Base-by-base conservation (phyloP, 306 rosid species). In the Sophora flavescens region DNA sequence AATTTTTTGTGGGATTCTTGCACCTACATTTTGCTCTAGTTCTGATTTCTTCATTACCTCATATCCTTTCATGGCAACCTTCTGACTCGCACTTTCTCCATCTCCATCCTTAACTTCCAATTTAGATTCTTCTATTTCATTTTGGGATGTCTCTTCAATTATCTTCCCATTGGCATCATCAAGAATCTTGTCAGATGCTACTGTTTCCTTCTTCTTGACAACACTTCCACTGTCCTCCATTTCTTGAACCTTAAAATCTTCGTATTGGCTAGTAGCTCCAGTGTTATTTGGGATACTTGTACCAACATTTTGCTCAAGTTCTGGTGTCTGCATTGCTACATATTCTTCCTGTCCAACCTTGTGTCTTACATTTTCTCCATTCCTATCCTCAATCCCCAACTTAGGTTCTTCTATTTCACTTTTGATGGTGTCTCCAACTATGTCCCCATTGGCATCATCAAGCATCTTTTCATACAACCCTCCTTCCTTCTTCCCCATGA, bases 331-430 rank as follows among this genome's bases (percentile, higher is more conserved):
- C 63, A 10, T 51, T n/a, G 8, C 70, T 62, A 53, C 78, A 74
- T 36, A 7, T 44, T 10, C 61, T 68, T 54, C 75, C 42, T 4
- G 28, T 0, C 44, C 69, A 62, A 0, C 56, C 8, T 68, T 69
- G 51, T 26, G 42, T 53, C 61, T 36, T 15, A 30, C 62, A 9
- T 57, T 60, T 45, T 42, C 74, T 68, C 56, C 61, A 60, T 18
- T 56, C 36, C 41, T 52, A 7, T 17, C 73, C n/a, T n/a, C 32
- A 65, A 4, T 59, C 59, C 63, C 81, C 22, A 82, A 33, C 12
- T 70, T 76, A 15, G 54, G 45, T 44, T 56, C 42, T 32, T 26
- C 78, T 51, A 69, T 76, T 52, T 65, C 72, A n/a, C 53, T 33
- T 5, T 60, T 4, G 6, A 13, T 15, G 18, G 0, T 60, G 18